Evolutionary conservation across 768 basidiomycete species (phyloP).

Genomic region (Termitomyces sp.): DNA sequence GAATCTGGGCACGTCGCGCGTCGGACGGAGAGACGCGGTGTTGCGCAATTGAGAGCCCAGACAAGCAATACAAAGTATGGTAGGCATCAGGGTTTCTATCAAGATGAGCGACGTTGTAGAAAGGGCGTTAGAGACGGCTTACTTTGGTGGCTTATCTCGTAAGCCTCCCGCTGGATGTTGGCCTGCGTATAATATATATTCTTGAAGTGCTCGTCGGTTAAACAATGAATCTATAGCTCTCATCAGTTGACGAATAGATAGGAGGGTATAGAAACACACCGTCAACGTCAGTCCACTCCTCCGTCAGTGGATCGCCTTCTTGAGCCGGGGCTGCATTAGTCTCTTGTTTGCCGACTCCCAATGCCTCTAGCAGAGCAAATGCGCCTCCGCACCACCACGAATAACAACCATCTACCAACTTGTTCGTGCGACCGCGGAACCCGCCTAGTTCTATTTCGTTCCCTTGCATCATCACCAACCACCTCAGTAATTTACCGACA

Average conservation of each 20-base stretch:
- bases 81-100: constrained; percentile 85
- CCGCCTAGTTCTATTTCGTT: constrained; percentile 81
- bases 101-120: background rate
- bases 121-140: constrained; percentile 20
- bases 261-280: constrained; percentile 33
- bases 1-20: constrained; percentile 28
- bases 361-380: constrained; percentile 70
- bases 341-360: constrained; percentile 36
- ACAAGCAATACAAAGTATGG: constrained; percentile 90
- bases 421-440: constrained; percentile 92
- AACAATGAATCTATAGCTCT: constrained; percentile 38
- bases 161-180: constrained; percentile 86
- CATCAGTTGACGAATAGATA: constrained; percentile 1
- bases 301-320: constrained; percentile 24
- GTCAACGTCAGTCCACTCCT: constrained; percentile 70
- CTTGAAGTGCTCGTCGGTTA: constrained; percentile 73
- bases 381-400: constrained; percentile 99
- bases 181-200: constrained; percentile 82
- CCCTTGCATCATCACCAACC: constrained; percentile 88
- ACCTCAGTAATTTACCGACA: constrained; percentile 59
- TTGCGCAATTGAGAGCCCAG: constrained; percentile 87
- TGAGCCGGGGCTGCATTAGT: constrained; percentile 30
- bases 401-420: constrained; percentile 99
- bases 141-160: constrained; percentile 96
- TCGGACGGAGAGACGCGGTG: constrained; percentile 61